phyloP scores from a whole-genome alignment of 1,284 basidiomycete genomes.

The Trametes pubescens region DNA sequence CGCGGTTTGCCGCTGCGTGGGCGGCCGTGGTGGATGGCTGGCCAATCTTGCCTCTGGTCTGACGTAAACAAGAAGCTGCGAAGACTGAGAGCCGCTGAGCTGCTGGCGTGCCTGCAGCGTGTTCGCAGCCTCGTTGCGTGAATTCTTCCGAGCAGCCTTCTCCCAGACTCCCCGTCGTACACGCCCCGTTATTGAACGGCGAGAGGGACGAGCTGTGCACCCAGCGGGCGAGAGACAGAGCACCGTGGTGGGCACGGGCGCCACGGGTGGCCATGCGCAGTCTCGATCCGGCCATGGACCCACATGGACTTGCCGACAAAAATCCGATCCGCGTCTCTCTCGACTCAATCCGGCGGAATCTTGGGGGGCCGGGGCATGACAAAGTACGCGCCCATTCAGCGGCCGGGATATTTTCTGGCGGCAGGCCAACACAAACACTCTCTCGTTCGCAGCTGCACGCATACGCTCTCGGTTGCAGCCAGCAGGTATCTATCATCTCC shows the following conservation, averaged over 20 bases:
- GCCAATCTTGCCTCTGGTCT: slow-evolving; percentile 15
- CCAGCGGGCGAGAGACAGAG: neutral
- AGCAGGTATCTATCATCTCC: slow-evolving; percentile 14
- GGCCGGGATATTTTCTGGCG: slow-evolving; percentile 14
- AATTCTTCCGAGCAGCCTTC: slow-evolving; percentile 9
- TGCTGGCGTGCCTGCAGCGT: slow-evolving; percentile 11
- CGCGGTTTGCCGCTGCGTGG: slow-evolving; percentile 12
- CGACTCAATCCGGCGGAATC: slow-evolving; percentile 16
- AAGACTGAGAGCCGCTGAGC: slow-evolving; percentile 17
- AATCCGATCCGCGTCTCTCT: slow-evolving; percentile 23
- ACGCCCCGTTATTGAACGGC: neutral
- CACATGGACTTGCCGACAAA: slow-evolving; percentile 31
- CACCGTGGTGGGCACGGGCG: neutral
- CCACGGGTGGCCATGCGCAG: slow-evolving; percentile 1
- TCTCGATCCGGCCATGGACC: slow-evolving; percentile 26
- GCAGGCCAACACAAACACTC: neutral
- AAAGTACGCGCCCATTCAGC: slow-evolving; percentile 24
- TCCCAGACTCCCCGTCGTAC: slow-evolving; percentile 5
- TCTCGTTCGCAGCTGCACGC: slow-evolving; percentile 8
- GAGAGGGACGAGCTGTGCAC: neutral
- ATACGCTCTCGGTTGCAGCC: neutral
- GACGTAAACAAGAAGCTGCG: slow-evolving; percentile 19
- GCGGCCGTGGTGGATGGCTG: neutral
- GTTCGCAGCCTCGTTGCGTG: slow-evolving; percentile 15
- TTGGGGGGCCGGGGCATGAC: slow-evolving; percentile 22